phyloP scores from a whole-genome alignment of 148 eudicot genomes.

The Linanthus parryae region DNA sequence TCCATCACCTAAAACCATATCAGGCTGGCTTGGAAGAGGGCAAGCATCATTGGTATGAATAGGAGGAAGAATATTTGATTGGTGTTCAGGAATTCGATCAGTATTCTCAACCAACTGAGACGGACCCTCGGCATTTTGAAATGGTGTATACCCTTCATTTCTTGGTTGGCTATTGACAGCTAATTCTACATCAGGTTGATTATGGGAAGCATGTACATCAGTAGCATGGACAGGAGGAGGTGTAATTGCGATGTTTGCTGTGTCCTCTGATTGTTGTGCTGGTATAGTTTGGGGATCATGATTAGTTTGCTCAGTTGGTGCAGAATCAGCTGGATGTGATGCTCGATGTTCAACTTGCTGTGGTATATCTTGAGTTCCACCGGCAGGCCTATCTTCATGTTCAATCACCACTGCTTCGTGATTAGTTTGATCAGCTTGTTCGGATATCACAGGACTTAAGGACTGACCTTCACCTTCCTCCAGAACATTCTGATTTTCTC shows the following conservation, averaged over 20 bases:
- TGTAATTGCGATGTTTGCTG: neutral
- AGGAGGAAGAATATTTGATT: too few species aligned
- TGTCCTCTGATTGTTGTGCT: neutral
- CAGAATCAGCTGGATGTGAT: slow-evolving; percentile 9
- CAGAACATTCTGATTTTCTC: slow-evolving; percentile 7
- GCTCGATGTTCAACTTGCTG: neutral
- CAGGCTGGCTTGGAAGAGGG: too few species aligned
- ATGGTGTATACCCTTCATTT: too few species aligned
- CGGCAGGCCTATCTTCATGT: neutral
- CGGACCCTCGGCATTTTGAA: too few species aligned
- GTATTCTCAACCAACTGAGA: too few species aligned
- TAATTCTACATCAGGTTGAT: neutral
- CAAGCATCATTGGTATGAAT: too few species aligned
- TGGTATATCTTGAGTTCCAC: neutral
- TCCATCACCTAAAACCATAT: too few species aligned
- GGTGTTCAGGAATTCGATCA: too few species aligned
- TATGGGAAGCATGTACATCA: slow-evolving; percentile 6
- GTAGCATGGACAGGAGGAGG: slow-evolving; percentile 5
- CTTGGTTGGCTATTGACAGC: neutral
- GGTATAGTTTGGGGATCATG: neutral
- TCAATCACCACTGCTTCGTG: slow-evolving; percentile 5
- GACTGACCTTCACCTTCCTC: slow-evolving; percentile 15
- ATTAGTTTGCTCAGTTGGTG: neutral
- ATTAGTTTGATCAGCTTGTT: neutral
- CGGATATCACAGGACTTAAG: slow-evolving; percentile 2